These are phyloP conservation scores for Trichoderma asperellum DNA, from an alignment of 2,329 filamentous ascomycete genomes.

Conservation along the genomic window DNA sequence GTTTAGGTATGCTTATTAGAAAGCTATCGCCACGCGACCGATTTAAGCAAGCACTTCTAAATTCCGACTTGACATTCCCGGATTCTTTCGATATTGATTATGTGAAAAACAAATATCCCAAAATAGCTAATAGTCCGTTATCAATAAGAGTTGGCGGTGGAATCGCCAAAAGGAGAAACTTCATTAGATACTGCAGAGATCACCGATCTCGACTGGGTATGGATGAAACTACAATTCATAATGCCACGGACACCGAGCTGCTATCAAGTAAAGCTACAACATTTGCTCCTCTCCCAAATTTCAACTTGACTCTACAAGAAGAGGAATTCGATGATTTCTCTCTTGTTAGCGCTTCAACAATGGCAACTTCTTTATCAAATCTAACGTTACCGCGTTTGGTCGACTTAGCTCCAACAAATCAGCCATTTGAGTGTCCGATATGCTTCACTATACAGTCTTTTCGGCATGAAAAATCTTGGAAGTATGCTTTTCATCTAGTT, in stretches of 20 bases:
- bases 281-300: too few relatives aligned
- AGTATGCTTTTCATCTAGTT: background rate
- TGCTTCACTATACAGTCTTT: conserved; percentile 31
- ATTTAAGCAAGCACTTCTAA: conserved; percentile 26
- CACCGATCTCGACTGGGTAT: background rate
- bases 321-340: background rate
- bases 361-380: background rate
- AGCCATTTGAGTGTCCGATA: conserved; percentile 30
- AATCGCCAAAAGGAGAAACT: conserved; percentile 29
- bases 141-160: conserved; percentile 19
- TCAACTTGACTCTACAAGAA: too few relatives aligned
- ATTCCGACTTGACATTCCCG: background rate
- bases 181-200: conserved; percentile 25
- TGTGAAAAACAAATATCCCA: conserved; percentile 18
- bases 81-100: conserved; percentile 23
- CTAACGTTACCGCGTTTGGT: conserved; percentile 13
- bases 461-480: conserved; percentile 26
- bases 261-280: background rate
- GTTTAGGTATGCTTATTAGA: conserved; percentile 20
- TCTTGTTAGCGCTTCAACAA: background rate
- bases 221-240: background rate
- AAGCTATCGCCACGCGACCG: conserved; percentile 15
- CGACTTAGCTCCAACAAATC: conserved; percentile 1
- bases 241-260: background rate
- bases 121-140: background rate